A percentile compares a stretch with the other conserved stretches of the same genome.
phyloP scores from a whole-genome alignment of 768 basidiomycete species.

The Macrocybe gigantea region DNA sequence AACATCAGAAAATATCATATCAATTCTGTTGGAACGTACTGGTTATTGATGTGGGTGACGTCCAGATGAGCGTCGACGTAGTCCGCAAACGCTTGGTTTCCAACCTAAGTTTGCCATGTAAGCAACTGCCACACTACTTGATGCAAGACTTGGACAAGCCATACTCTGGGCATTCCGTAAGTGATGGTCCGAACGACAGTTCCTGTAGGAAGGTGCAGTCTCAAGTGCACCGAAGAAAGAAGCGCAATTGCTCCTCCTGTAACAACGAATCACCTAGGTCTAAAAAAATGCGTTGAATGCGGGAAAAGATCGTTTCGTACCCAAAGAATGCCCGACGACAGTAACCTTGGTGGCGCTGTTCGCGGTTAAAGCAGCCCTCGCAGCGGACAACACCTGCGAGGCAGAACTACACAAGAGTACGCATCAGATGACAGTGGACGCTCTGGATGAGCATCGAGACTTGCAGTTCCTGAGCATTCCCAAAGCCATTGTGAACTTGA shows the following conservation, averaged over 20 bases:
- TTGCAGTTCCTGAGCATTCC: conserved; percentile 6
- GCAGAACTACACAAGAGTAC: conserved; percentile 16
- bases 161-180: conserved; percentile 14
- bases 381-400: conserved; percentile 19
- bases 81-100: conserved; percentile 49
- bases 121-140: background rate
- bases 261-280: background rate
- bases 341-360: conserved; percentile 17
- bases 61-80: conserved; percentile 38
- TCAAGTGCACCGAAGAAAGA: conserved; percentile 34
- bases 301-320: conserved; percentile 2
- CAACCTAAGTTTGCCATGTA: conserved; percentile 23
- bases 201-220: conserved; percentile 25
- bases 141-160: background rate
- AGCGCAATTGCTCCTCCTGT: conserved; percentile 33
- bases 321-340: conserved; percentile 34
- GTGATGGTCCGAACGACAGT: conserved; percentile 12
- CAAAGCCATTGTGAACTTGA: conserved; percentile 19
- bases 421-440: background rate
- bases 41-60: conserved; percentile 45
- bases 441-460: background rate
- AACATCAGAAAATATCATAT: background rate
- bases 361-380: conserved; percentile 14
- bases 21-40: conserved; percentile 11
- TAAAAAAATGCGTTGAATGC: background rate